Base-by-base conservation (phyloP, 1,284 basidiomycete genomes). In the Puccinia polysora region DNA sequence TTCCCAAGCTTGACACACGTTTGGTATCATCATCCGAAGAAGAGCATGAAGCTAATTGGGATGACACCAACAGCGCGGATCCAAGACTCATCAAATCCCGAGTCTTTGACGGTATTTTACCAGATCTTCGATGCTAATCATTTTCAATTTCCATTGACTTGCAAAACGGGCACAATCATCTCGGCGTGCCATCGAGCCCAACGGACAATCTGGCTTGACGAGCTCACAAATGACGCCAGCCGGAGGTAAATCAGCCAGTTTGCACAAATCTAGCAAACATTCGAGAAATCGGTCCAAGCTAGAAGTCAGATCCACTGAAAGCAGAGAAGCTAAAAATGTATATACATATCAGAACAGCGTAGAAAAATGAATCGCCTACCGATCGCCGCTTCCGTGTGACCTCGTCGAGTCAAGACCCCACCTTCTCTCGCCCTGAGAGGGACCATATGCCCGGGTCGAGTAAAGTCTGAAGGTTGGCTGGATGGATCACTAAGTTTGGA, bases 91-190 rank as follows among this genome's bases (percentile, higher is more conserved):
- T 59, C 10, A 43, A 18, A 20, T 40, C n/a, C 30, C 20, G 20
- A 50, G 30, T 45, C 32, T 63, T 23, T 8, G 30, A 6, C 45
- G 30, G 36, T 63, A 65, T 53, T 65, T 30, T 2, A 65, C 49
- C 6, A 73, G 53, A 43, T 73, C 62, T 25, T 64, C 50, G 20
- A 99, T 89, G 74, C 89, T 94, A 76, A 97, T 91, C 86, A 96
- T 90, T 80, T 90, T 92, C 74, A 98, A 80, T 4, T 90, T 89
- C 89, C 90, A 95, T 45, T 84, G 82, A 79, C 90, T 87, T n/a
- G 96, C 95, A 78, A 99, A 98, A 65, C 85, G 84, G 76, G 92
- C 84, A 78, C 92, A 96, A 77, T 93, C 92, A 78, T 97, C 93
- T 38, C 93, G 83, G n/a, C 93, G 84, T 47, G 94, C 92, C 91